Evolutionary conservation across 257 asterid species (phyloP).

Genomic region (Schizonepeta tenuifolia): DNA sequence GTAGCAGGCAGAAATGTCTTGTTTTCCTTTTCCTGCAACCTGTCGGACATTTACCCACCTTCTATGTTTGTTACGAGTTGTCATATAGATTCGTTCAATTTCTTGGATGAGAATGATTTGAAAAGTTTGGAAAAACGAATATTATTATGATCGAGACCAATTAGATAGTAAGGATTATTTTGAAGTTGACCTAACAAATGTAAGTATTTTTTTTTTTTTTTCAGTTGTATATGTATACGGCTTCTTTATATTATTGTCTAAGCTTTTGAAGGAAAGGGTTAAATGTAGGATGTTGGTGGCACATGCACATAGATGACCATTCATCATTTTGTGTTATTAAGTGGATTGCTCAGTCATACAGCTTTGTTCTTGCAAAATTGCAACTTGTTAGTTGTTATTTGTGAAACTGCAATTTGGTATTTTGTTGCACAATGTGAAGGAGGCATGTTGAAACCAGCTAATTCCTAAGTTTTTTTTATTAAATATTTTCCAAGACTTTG

Average conservation of each 20-base stretch:
- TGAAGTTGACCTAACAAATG: not conserved
- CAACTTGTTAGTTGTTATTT: constrained; percentile 11
- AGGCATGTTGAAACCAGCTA: not conserved
- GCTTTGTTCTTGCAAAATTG: not conserved
- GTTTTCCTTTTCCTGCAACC: constrained; percentile 21
- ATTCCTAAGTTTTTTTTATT: not conserved
- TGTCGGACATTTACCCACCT: not conserved
- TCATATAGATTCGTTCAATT: constrained; percentile 3
- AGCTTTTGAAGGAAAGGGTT: constrained; percentile 10
- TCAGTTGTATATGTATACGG: not conserved
- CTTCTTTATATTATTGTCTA: not conserved
- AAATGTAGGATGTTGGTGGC: constrained; percentile 4
- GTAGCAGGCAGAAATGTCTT: not conserved
- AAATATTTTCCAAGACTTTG: constrained; percentile 9
- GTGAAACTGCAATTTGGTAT: constrained; percentile 1
- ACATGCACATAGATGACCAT: constrained; percentile 7
- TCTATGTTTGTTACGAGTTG: constrained; percentile 10
- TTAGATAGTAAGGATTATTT: not conserved
- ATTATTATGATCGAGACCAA: not conserved
- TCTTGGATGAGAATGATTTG: not conserved
- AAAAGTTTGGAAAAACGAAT: not conserved
- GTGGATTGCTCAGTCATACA: not conserved
- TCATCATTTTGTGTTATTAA: constrained; percentile 11
- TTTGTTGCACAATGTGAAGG: not conserved
- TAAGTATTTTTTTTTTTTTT: not conserved